Conservation (phyloP, 106 monocot genomes). For the Allium sativum region DNA sequence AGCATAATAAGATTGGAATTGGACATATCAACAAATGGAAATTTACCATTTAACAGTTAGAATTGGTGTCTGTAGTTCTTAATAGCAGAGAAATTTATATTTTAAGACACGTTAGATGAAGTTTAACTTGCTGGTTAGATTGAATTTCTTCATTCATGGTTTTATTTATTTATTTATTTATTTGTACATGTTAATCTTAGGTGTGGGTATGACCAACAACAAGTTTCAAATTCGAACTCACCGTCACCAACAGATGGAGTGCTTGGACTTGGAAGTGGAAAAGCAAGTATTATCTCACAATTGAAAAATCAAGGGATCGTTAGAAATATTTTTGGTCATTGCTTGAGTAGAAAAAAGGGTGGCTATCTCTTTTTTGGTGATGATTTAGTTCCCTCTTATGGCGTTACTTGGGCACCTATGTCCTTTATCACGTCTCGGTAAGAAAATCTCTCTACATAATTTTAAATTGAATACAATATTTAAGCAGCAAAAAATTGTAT, state of each 20-base stretch:
- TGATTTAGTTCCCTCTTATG: conserved; percentile 36
- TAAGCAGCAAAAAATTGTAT: not conserved
- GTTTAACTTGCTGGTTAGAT: too few species aligned
- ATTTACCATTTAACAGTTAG: too few species aligned
- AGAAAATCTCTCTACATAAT: not conserved
- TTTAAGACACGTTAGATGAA: too few species aligned
- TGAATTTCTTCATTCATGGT: not conserved
- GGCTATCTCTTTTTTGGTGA: conserved; percentile 88
- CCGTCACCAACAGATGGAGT: conserved; percentile 55
- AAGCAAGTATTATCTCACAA: conserved; percentile 52
- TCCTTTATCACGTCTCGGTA: conserved; percentile 3
- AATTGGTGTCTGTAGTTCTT: not conserved
- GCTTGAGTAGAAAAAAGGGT: conserved; percentile 45
- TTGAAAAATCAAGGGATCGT: conserved; percentile 45
- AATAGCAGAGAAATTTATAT: too few species aligned
- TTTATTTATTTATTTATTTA: not conserved
- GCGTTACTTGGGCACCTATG: conserved; percentile 60
- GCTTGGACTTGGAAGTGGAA: conserved; percentile 61
- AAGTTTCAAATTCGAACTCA: conserved; percentile 7
- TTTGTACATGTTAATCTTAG: not conserved
- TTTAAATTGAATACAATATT: not conserved
- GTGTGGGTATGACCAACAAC: conserved; percentile 74
- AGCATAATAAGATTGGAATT: too few species aligned
- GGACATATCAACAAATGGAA: too few species aligned
- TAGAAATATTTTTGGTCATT: conserved; percentile 70